Percentiles rank a stretch among this genome's conserved stretches.
Conservation (phyloP, 371 early-diverging fungal species). For the Mucor indicus region DNA sequence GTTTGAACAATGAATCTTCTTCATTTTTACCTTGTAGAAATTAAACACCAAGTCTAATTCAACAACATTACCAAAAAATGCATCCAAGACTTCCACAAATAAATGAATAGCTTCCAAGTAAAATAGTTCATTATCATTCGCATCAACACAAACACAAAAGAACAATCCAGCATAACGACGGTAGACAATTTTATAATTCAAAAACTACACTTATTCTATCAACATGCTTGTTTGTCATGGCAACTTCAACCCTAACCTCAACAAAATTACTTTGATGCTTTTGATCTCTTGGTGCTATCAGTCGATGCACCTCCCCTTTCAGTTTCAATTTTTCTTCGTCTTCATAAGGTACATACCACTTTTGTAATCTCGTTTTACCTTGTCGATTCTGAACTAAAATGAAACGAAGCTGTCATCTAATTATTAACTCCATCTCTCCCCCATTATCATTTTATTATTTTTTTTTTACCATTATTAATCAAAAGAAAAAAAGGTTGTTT, state of each 20-base stretch:
- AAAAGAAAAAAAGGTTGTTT: no score
- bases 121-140: conserved; percentile 94
- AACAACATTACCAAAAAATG: conserved; percentile 97
- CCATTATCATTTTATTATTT: no score
- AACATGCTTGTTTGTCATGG: neutral
- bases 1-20: neutral
- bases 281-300: conserved; percentile 94
- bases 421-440: no score
- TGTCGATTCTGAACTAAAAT: conserved; percentile 97
- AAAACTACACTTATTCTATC: conserved; percentile 50
- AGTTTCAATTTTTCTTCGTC: conserved; percentile 93
- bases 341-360: conserved; percentile 94
- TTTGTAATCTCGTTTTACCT: conserved; percentile 94
- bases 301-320: conserved; percentile 92
- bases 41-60: conserved; percentile 97
- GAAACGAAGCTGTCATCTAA: conserved; percentile 76
- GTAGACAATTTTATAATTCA: conserved; percentile 94
- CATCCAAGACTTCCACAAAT: conserved; percentile 97
- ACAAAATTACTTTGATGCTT: conserved; percentile 96
- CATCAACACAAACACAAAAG: conserved; percentile 96
- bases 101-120: conserved; percentile 96
- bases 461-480: no score
- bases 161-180: conserved; percentile 96
- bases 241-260: conserved; percentile 59
- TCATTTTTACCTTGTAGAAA: conserved; percentile 81